Percentiles rank a stretch among this genome's conserved stretches.
Conservation (phyloP, 768 basidiomycete genomes). For the Naganishia antarctica region DNA sequence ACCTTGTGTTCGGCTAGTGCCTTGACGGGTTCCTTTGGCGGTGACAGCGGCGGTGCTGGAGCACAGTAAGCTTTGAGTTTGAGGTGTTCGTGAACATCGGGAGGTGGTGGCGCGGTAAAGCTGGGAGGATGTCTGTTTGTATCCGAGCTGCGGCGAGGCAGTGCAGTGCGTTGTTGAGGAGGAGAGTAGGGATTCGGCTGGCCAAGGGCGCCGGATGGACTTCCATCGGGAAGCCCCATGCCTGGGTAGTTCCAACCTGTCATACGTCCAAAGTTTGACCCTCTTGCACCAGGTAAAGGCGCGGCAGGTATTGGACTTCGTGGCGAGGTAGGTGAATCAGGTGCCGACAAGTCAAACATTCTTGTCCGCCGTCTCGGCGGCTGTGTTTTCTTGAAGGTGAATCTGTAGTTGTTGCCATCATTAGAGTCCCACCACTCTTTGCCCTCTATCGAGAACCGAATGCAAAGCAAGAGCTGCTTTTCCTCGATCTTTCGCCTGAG, state of each 20-base stretch:
- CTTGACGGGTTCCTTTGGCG: conserved; percentile 31
- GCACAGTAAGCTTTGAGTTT: conserved; percentile 47
- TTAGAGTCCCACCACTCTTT: conserved; percentile 49
- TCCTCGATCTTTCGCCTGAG: conserved; percentile 47
- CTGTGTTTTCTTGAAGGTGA: conserved; percentile 43
- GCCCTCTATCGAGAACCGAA: conserved; percentile 46
- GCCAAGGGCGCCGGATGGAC: conserved; percentile 16
- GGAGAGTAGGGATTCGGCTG: conserved; percentile 16
- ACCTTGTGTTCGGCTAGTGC: conserved; percentile 20
- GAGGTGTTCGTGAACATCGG: conserved; percentile 43
- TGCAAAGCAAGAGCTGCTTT: conserved; percentile 44
- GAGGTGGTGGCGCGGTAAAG: conserved; percentile 33
- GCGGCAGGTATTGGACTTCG: conserved; percentile 31
- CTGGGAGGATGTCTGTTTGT: conserved; percentile 25
- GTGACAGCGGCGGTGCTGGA: conserved; percentile 44
- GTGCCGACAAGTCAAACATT: conserved; percentile 10
- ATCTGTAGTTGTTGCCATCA: conserved; percentile 46
- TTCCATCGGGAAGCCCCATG: conserved; percentile 16
- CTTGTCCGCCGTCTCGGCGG: conserved; percentile 1
- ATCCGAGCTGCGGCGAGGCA: conserved; percentile 19
- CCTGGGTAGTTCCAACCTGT: conserved; percentile 29
- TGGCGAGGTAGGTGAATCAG: conserved; percentile 26
- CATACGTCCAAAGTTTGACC: conserved; percentile 22
- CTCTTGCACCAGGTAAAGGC: conserved; percentile 36
- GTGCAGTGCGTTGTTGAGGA: neutral